Evolutionary conservation across 805 yeast genomes (phyloP).

Genomic region (Metschnikowia matae): DNA sequence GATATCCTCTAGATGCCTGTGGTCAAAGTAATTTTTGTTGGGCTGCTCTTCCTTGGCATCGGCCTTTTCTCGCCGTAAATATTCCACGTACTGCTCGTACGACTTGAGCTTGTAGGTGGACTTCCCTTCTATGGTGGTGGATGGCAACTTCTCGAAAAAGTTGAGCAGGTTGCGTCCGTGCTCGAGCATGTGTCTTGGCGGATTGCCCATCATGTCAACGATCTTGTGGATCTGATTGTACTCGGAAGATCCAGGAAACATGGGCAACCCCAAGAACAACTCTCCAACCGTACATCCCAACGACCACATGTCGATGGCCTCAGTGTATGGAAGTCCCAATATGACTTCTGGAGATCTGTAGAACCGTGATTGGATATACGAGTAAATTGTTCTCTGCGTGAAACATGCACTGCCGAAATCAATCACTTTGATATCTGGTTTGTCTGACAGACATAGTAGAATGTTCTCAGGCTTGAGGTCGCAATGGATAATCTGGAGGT

Average conservation of each 20-base stretch:
- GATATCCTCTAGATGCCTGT: constrained; percentile 62
- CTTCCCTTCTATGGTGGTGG: constrained; percentile 22
- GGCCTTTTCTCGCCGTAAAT: constrained; percentile 23
- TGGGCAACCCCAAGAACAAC: constrained; percentile 82
- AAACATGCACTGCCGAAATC: constrained; percentile 97
- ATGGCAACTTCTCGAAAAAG: constrained; percentile 51
- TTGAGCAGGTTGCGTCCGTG: constrained; percentile 81
- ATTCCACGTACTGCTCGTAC: constrained; percentile 34
- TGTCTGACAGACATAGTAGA: constrained; percentile 70
- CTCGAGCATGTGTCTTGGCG: constrained; percentile 96
- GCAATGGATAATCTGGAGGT: constrained; percentile 85
- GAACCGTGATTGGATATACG: constrained; percentile 89
- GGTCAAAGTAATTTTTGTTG: constrained; percentile 78
- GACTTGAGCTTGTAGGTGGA: constrained; percentile 31
- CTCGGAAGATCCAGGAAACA: constrained; percentile 93
- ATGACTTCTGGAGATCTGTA: constrained; percentile 95
- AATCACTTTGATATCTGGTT: constrained; percentile 84
- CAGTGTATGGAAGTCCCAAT: constrained; percentile 85
- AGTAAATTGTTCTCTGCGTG: constrained; percentile 81
- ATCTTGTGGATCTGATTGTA: constrained; percentile 85
- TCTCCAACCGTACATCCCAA: constrained; percentile 91
- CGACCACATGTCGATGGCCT: constrained; percentile 97
- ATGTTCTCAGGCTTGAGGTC: constrained; percentile 97
- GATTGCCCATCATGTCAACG: constrained; percentile 74
- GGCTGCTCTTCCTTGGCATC: constrained; percentile 58